Conservation (phyloP, 176 grass and related monocot genomes). For the Melocanna baccifera region DNA sequence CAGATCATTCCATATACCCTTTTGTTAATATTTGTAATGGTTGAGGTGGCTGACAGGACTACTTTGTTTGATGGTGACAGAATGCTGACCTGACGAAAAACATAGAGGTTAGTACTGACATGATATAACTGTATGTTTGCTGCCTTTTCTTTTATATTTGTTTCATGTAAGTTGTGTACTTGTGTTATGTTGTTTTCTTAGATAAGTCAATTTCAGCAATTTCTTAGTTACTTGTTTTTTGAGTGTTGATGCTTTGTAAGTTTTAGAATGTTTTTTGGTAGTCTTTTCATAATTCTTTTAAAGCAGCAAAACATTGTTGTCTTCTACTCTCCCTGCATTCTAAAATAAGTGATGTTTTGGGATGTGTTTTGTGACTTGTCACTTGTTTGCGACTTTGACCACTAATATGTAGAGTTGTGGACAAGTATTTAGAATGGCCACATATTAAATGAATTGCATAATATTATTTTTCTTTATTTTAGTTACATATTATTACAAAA, state of each 20-base stretch:
- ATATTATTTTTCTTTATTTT: not conserved
- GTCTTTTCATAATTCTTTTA: not conserved
- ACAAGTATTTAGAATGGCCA: not conserved
- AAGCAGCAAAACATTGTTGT: not conserved
- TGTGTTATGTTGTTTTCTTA: not conserved
- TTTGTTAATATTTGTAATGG: slow-evolving; percentile 74
- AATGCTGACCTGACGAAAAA: slow-evolving; percentile 62
- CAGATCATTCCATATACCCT: slow-evolving; percentile 10
- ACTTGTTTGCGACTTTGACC: not conserved
- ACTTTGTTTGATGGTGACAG: slow-evolving; percentile 83
- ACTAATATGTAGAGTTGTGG: not conserved
- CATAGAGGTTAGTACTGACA: slow-evolving; percentile 51
- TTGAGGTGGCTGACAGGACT: slow-evolving; percentile 79
- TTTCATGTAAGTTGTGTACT: not conserved
- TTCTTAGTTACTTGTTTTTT: not conserved
- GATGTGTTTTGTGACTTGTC: not conserved
- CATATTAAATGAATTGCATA: not conserved
- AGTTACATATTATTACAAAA: not conserved
- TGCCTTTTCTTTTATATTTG: slow-evolving; percentile 21
- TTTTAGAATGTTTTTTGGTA: slow-evolving; percentile 10
- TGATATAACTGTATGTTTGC: slow-evolving; percentile 27
- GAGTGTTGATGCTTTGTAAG: slow-evolving; percentile 3
- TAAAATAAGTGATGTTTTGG: slow-evolving; percentile 17
- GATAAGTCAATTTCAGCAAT: not conserved
- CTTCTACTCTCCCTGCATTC: not conserved